phyloP scores from a whole-genome alignment of 2,329 filamentous ascomycete species.

The Paracorniculantispora psalliotae region DNA sequence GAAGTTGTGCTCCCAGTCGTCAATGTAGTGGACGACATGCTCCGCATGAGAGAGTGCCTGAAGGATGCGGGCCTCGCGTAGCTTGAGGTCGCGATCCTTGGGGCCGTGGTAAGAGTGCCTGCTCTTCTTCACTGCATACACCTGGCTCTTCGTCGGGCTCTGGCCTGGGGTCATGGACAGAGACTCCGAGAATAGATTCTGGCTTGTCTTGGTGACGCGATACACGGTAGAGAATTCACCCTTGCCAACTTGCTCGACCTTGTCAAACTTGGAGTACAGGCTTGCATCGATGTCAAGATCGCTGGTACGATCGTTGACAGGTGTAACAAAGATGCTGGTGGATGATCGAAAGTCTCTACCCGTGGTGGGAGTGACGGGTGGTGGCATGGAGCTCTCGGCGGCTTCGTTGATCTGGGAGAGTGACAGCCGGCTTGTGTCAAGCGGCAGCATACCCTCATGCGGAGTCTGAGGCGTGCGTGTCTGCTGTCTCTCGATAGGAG shows the following conservation, averaged over 20 bases:
- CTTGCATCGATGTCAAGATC: slow-evolving; percentile 68
- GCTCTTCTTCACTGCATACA: slow-evolving; percentile 93
- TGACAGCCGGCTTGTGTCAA: slow-evolving; percentile 76
- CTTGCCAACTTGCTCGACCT: slow-evolving; percentile 73
- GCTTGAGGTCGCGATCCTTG: slow-evolving; percentile 75
- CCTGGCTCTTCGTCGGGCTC: slow-evolving; percentile 49
- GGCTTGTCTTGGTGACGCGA: slow-evolving; percentile 54
- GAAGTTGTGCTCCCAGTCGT: slow-evolving; percentile 81
- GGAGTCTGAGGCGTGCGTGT: slow-evolving; percentile 72
- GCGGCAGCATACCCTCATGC: slow-evolving; percentile 65
- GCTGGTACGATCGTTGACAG: slow-evolving; percentile 63
- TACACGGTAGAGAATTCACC: slow-evolving; percentile 95
- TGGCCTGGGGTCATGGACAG: slow-evolving; percentile 47
- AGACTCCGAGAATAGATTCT: slow-evolving; percentile 27
- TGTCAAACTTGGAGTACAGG: slow-evolving; percentile 71
- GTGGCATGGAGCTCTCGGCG: slow-evolving; percentile 31
- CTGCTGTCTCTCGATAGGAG: slow-evolving; percentile 55
- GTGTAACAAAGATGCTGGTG: slow-evolving; percentile 56
- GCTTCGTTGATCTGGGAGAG: slow-evolving; percentile 60
- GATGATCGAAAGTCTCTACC: slow-evolving; percentile 48
- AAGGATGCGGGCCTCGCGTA: slow-evolving; percentile 78
- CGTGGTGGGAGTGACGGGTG: slow-evolving; percentile 77
- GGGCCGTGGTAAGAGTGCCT: slow-evolving; percentile 72
- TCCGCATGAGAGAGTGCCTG: slow-evolving; percentile 73
- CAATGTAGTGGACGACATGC: slow-evolving; percentile 77